phyloP scores from a whole-genome alignment of 768 basidiomycete genomes.

The Agrocybe praecox region DNA sequence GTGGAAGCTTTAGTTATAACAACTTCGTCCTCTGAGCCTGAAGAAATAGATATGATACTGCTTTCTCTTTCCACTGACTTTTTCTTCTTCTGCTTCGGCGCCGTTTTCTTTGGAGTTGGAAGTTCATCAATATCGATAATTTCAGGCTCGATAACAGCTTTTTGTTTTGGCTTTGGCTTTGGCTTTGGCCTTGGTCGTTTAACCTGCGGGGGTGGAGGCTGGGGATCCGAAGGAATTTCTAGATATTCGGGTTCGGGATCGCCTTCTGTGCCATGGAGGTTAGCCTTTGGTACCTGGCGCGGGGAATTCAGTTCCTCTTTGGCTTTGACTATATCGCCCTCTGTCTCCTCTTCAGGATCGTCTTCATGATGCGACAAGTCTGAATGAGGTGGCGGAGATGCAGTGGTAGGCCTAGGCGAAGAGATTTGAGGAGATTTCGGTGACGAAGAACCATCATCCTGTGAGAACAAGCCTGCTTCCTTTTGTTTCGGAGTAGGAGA shows the following conservation, averaged over 20 bases:
- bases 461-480: not conserved
- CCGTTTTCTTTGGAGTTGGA: not conserved
- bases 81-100: slow-evolving; percentile 2
- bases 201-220: not conserved
- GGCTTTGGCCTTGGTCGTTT: not conserved
- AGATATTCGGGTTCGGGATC: not conserved
- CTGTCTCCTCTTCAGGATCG: not conserved
- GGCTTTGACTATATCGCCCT: not conserved
- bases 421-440: slow-evolving; percentile 6
- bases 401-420: slow-evolving; percentile 1
- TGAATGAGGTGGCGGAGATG: not conserved
- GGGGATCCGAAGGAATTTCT: not conserved
- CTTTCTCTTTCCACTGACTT: not conserved
- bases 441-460: not conserved
- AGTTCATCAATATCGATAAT: not conserved
- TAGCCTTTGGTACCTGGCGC: not conserved
- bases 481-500: not conserved
- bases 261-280: not conserved
- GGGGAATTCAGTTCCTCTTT: slow-evolving; percentile 2
- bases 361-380: not conserved
- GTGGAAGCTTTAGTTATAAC: not conserved
- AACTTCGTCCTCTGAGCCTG: slow-evolving; percentile 2
- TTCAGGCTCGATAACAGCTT: not conserved
- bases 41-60: slow-evolving; percentile 4
- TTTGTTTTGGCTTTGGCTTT: not conserved